phyloP scores from a whole-genome alignment of 2,329 filamentous ascomycete species.

The Fusarium graminum region DNA sequence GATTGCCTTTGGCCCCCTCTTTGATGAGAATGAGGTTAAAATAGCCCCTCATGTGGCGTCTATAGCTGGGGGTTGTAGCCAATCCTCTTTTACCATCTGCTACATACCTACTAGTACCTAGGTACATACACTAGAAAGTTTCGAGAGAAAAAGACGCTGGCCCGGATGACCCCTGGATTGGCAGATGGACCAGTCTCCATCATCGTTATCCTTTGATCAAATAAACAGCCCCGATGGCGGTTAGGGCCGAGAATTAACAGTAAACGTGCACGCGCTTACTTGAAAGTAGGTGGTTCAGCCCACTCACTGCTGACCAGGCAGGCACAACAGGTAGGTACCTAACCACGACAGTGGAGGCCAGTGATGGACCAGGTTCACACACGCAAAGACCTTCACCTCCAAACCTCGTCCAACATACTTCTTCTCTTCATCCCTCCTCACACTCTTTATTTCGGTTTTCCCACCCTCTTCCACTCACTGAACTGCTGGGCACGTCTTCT shows the following conservation, averaged over 20 bases:
- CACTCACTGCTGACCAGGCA: too few relatives aligned
- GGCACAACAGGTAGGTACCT: too few relatives aligned
- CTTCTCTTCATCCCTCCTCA: conserved; percentile 43
- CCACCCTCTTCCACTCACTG: conserved; percentile 31
- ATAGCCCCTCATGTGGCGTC: conserved; percentile 27
- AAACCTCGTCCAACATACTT: conserved; percentile 40
- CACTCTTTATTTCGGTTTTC: conserved; percentile 31
- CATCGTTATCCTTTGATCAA: conserved; percentile 33
- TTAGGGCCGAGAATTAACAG: conserved; percentile 15
- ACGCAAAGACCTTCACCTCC: conserved; percentile 43
- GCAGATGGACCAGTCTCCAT: conserved; percentile 26
- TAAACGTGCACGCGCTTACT: conserved; percentile 23
- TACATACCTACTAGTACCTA: too few relatives aligned
- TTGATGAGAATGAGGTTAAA: conserved; percentile 3
- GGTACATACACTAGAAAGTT: conserved; percentile 31
- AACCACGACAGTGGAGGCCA: too few relatives aligned
- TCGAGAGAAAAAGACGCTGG: conserved; percentile 25
- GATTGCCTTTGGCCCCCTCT: neutral
- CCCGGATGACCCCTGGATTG: conserved; percentile 34
- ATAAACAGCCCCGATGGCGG: conserved; percentile 1
- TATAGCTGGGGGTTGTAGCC: conserved; percentile 18
- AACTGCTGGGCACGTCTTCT: conserved; percentile 55
- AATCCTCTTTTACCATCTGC: conserved; percentile 42
- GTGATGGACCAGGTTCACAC: conserved; percentile 28
- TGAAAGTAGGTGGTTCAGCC: neutral